These are phyloP conservation scores for Betula pendula DNA, from an alignment of 306 rosid species.

Conservation along the genomic window DNA sequence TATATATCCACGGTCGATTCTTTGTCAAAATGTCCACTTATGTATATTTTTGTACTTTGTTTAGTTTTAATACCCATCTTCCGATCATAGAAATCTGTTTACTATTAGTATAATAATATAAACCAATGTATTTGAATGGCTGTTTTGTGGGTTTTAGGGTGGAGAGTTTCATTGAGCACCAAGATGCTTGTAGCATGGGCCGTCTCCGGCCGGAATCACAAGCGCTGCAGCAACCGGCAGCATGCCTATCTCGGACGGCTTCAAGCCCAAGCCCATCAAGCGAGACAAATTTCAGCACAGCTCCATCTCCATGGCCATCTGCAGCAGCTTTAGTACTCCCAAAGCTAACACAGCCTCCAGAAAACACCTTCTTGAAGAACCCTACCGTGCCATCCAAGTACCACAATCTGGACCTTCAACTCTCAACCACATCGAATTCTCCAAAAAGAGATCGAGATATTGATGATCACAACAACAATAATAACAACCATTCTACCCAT, in stretches of 20 bases:
- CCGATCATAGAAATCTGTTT: background rate
- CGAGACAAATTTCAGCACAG: conserved; percentile 74
- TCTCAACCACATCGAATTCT: conserved; percentile 55
- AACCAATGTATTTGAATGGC: background rate
- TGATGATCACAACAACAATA: no score
- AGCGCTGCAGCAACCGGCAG: conserved; percentile 45
- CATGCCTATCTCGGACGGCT: conserved; percentile 90
- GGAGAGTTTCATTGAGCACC: conserved; percentile 98
- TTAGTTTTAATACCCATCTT: no score
- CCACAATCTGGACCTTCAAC: conserved; percentile 89
- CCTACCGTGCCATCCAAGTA: conserved; percentile 32
- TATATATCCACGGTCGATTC: background rate
- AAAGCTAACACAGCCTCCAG: conserved; percentile 25
- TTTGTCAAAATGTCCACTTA: background rate
- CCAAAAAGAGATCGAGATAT: conserved; percentile 47
- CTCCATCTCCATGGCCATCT: conserved; percentile 53
- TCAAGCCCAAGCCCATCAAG: conserved; percentile 93
- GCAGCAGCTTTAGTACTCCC: conserved; percentile 32
- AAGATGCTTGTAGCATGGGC: conserved; percentile 94
- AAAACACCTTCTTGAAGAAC: conserved; percentile 47
- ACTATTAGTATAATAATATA: background rate
- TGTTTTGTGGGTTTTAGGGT: conserved; percentile 48
- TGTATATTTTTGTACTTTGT: background rate
- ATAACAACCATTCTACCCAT: conserved; percentile 58
- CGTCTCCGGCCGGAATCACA: conserved; percentile 60